Evolutionary conservation across 495 filamentous ascomycete species (phyloP), one percentile per base, ranked within the genome.

Genomic region (Rusavskia elegans): DNA sequence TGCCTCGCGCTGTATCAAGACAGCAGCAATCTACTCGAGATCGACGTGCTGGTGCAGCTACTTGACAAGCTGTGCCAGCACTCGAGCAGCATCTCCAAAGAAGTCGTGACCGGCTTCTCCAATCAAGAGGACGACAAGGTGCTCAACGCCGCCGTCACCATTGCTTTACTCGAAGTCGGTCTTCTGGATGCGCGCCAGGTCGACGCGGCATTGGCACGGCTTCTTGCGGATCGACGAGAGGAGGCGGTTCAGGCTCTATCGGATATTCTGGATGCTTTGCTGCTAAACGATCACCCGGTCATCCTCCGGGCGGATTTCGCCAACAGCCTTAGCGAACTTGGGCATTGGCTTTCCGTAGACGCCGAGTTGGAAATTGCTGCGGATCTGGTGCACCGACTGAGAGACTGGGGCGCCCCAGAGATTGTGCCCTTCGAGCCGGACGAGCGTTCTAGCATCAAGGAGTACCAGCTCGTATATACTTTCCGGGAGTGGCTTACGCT

Each of bases 401-500:
- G 78, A 30, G 72, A 72, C 52, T 78, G 76, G 37, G 78, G 79
- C 4, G 67, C 80, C 8, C 72, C 74, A 1, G 76, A 81, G 48
- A 61, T 68, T 38, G 61, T 71, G 49, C 69, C 71, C 53, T 61
- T 67, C 44, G 66, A 68, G 36, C 61, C 71, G 38, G 74, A 68
- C 53, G 74, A 78, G 49, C 68, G 69, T 49, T 66, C 78, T 21
- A 57, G 68, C 51, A 63, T 72, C 14, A 80, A 80, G 59, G 77
- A 78, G 42, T 83, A 90, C 49, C 89, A 95, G 57, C 79, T 95
- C 68, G 84, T 93, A 59, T 97, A 97, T 61, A 75, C 94, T 40
- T 95, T 99, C 63, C 85, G 83, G 10, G 92, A 97, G 63, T 99
- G 92, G 92, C 76, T 88, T 52, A 79, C 82, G 38, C 75, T 97